Percentiles rank a stretch among this genome's conserved stretches.
phyloP scores from a whole-genome alignment of 164 flowering plant species.

The Sedum album region DNA sequence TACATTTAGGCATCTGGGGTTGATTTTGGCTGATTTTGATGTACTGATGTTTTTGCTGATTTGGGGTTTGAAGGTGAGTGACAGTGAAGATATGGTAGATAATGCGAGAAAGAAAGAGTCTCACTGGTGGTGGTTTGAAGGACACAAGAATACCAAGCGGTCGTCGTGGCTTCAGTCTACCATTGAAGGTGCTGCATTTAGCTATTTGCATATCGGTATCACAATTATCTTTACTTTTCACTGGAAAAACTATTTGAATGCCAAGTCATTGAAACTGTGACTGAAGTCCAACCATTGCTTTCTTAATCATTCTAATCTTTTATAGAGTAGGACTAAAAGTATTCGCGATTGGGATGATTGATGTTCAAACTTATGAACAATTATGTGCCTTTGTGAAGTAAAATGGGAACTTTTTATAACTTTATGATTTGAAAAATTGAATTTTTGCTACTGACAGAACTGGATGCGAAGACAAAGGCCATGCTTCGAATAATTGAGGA shows the following conservation, averaged over 20 bases:
- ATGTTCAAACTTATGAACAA: too few relatives aligned
- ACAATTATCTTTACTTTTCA: background rate
- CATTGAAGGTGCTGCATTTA: conserved; percentile 40
- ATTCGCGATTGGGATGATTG: too few relatives aligned
- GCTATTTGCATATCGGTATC: background rate
- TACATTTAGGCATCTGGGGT: too few relatives aligned
- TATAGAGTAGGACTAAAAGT: too few relatives aligned
- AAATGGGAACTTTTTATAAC: too few relatives aligned
- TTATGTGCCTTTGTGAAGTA: too few relatives aligned
- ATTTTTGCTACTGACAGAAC: conserved; percentile 25
- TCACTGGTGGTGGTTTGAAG: conserved; percentile 77
- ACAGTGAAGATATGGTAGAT: conserved; percentile 17
- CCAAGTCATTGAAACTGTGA: too few relatives aligned
- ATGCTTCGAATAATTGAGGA: conserved; percentile 77
- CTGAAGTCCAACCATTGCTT: too few relatives aligned
- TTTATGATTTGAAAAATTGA: background rate
- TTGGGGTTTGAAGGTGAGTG: conserved; percentile 6
- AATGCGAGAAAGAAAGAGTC: conserved; percentile 32
- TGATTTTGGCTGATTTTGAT: background rate
- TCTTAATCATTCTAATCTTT: too few relatives aligned
- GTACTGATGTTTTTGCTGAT: background rate
- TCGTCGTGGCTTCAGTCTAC: conserved; percentile 82
- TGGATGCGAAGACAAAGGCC: conserved; percentile 64
- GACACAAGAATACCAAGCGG: conserved; percentile 37
- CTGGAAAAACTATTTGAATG: too few relatives aligned